phyloP scores from a whole-genome alignment of 2,329 filamentous ascomycete genomes.

The Fusarium sp. region DNA sequence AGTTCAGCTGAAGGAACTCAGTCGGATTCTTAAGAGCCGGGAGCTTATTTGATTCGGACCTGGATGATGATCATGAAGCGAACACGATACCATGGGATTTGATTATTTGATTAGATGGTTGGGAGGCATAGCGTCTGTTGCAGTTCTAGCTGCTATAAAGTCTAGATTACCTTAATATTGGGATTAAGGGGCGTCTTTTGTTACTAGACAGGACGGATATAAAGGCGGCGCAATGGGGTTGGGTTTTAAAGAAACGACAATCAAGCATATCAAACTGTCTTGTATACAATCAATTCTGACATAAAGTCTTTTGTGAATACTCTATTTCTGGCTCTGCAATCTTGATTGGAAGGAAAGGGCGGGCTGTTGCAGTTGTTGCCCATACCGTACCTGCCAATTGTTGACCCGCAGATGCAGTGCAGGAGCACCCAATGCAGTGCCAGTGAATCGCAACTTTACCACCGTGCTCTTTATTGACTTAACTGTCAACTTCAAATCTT shows the following conservation, averaged over 20 bases:
- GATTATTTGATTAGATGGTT: neutral
- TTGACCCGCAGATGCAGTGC: conserved; percentile 6
- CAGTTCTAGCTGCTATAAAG: conserved; percentile 19
- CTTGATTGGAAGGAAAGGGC: neutral
- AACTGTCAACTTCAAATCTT: neutral
- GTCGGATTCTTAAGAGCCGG: conserved; percentile 26
- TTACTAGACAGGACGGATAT: conserved; percentile 30
- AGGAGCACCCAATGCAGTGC: neutral
- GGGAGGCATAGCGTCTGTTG: neutral
- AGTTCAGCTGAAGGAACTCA: conserved; percentile 57
- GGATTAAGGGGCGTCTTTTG: neutral
- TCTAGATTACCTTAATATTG: neutral
- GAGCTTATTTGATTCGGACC: conserved; percentile 10
- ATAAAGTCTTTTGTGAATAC: neutral
- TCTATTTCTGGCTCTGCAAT: neutral
- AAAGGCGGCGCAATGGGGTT: conserved; percentile 14
- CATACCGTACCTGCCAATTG: neutral
- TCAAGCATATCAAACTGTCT: neutral
- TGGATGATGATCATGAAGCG: neutral
- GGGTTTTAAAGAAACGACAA: neutral
- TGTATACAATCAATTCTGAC: neutral
- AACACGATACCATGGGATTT: conserved; percentile 15
- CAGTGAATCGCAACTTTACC: neutral
- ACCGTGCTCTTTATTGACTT: neutral
- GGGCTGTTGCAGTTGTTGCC: neutral